Conservation (phyloP, 345 rosid genomes). For the Camelina hispida region DNA sequence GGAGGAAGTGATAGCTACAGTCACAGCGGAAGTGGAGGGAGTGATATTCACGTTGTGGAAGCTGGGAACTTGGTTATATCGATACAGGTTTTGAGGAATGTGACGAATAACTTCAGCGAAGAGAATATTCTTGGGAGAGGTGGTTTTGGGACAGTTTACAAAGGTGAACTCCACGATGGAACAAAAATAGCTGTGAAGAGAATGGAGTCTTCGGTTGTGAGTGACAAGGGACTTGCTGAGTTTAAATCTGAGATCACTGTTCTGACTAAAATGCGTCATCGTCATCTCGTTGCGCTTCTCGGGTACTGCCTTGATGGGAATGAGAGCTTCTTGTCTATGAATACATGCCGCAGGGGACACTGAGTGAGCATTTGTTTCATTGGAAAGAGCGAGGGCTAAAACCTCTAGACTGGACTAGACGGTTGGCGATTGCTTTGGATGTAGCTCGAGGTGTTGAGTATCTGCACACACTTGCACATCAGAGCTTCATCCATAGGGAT, state of each 20-base stretch:
- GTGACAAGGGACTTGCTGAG: slow-evolving; percentile 68
- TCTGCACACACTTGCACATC: slow-evolving; percentile 62
- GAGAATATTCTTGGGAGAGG: slow-evolving; percentile 78
- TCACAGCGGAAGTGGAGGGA: slow-evolving; percentile 50
- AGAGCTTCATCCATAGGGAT: slow-evolving; percentile 67
- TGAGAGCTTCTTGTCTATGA: slow-evolving; percentile 81
- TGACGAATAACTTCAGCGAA: slow-evolving; percentile 75
- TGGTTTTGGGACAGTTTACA: slow-evolving; percentile 90
- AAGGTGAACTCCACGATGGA: slow-evolving; percentile 84
- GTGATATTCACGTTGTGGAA: slow-evolving; percentile 76
- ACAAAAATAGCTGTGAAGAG: slow-evolving; percentile 92
- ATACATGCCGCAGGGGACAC: slow-evolving; percentile 69
- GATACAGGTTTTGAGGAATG: slow-evolving; percentile 70
- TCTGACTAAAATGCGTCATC: slow-evolving; percentile 81
- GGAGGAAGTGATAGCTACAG: slow-evolving; percentile 56
- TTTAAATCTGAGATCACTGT: slow-evolving; percentile 88
- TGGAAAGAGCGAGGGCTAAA: slow-evolving; percentile 55
- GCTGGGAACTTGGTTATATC: slow-evolving; percentile 79
- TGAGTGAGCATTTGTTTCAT: slow-evolving; percentile 56
- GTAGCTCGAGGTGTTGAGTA: slow-evolving; percentile 69
- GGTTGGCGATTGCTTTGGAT: slow-evolving; percentile 61
- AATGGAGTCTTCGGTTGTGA: slow-evolving; percentile 71
- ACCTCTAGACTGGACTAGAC: slow-evolving; percentile 65
- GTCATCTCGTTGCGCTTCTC: slow-evolving; percentile 81
- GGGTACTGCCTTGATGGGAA: slow-evolving; percentile 88